Base-by-base conservation (phyloP, 2,329 filamentous ascomycete genomes). In the Penicillium vulpinum region DNA sequence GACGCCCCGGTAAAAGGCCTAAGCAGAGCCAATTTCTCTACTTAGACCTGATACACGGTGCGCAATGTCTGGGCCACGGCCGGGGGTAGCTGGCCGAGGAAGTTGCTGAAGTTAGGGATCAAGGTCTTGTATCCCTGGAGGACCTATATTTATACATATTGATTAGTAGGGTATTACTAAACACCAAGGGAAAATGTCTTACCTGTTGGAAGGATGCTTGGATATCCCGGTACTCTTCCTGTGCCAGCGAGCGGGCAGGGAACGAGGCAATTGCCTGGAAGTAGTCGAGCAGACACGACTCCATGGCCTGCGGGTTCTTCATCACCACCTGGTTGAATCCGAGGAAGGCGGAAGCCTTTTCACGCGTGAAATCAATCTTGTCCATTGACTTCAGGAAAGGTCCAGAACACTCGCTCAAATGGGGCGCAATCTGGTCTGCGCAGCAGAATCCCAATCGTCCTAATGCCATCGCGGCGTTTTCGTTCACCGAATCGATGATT, bases 381-480 rank as follows among this genome's bases (percentile, higher is more conserved):
- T 86, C 84, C 84, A 99, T 95, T 3, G 88, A 86, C 50, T 80
- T 82, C 52, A 99, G 77, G 78, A 97, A 97, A 35, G 89, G 85
- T 35, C 88, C 85, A 0, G 93, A 91, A 72, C 95, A 96, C 31
- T 85, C 88, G 18, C 84, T 82, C 38, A 99, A 83, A 59, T 91
- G 88, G 1, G 91, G 88, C 1, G 91, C 91, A 54, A 99, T 80
- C 51, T 87, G 80, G 46, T 90, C 86, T 9, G 88, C 83, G 70
- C 89, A 93, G 58, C 88, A 86, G 22, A 96, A 81, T 9, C 94
- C 94, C 11, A 99, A 81, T 16, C 94, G 85, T 31, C 94, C 94
- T 10, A 99, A 81, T 3, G 94, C 92, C 69, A 97, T 95, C 4
- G 92, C 93, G 1, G 93, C 92, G 70, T 99, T 99, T 76, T 99